Percentiles rank a stretch among this genome's conserved stretches.
Conservation (phyloP, 345 rosid genomes). For the Gossypium rotundifolium region DNA sequence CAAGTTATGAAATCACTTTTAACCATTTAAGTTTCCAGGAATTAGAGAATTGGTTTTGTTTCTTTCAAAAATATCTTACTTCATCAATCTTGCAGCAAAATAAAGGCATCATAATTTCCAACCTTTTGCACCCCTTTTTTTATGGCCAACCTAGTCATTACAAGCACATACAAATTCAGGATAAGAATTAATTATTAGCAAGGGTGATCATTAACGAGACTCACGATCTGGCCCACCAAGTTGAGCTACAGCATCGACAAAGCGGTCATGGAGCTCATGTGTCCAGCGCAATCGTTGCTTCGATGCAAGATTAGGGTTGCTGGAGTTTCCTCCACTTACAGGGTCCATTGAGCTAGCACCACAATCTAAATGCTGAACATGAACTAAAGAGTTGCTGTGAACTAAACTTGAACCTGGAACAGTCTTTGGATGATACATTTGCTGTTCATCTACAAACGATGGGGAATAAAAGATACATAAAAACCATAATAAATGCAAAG, state of each 20-base stretch:
- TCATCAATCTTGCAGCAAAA: background rate
- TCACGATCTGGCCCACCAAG: slow-evolving; percentile 99
- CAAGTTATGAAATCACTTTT: background rate
- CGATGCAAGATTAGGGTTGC: slow-evolving; percentile 77
- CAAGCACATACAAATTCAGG: background rate
- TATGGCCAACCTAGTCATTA: background rate
- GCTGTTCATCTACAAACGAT: slow-evolving; percentile 33
- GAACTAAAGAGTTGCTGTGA: slow-evolving; percentile 37
- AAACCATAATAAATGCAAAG: background rate
- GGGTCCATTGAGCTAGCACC: slow-evolving; percentile 63
- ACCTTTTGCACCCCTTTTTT: background rate
- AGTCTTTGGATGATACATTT: slow-evolving; percentile 42
- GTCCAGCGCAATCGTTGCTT: slow-evolving; percentile 98
- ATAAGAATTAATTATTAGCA: background rate
- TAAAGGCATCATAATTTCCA: slow-evolving; percentile 1
- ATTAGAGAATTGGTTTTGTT: background rate
- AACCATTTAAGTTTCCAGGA: background rate
- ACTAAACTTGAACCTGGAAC: slow-evolving; percentile 38
- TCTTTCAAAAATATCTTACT: background rate
- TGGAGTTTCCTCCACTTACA: slow-evolving; percentile 54
- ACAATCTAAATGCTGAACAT: slow-evolving; percentile 49
- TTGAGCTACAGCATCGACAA: slow-evolving; percentile 98
- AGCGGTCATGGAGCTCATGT: slow-evolving; percentile 96
- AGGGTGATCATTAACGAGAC: slow-evolving; percentile 26
- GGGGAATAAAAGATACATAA: slow-evolving; percentile 9